phyloP scores from a whole-genome alignment of 805 yeast genomes.

The Ogataea dorogensis region DNA sequence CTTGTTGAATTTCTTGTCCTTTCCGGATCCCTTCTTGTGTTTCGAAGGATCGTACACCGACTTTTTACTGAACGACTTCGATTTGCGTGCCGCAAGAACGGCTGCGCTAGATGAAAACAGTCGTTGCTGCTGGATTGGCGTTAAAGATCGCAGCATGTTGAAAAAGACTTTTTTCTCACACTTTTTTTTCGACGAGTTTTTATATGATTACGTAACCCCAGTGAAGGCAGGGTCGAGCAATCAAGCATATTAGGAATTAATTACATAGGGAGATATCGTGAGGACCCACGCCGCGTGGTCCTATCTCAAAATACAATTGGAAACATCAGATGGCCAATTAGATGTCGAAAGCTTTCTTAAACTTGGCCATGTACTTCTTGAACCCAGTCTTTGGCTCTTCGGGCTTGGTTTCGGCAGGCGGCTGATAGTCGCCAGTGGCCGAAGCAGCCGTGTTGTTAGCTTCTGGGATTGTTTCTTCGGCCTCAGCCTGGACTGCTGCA shows the following conservation, averaged over 20 bases:
- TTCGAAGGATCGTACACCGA: conserved; percentile 24
- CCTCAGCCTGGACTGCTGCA: conserved; percentile 11
- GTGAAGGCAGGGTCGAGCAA: background rate
- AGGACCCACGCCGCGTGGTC: no score
- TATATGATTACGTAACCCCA: conserved; percentile 2
- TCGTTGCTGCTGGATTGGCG: conserved; percentile 9
- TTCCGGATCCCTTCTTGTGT: conserved; percentile 35
- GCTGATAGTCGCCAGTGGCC: conserved; percentile 6
- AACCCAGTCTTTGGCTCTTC: conserved; percentile 24
- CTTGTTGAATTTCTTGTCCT: conserved; percentile 29
- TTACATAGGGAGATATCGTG: conserved; percentile 1
- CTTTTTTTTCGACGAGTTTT: conserved; percentile 9
- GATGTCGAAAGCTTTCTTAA: conserved; percentile 27
- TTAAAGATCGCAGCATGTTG: conserved; percentile 1
- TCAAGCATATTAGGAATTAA: conserved; percentile 1
- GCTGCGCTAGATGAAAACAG: conserved; percentile 13
- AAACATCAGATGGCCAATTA: conserved; percentile 4
- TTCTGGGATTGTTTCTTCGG: conserved; percentile 6
- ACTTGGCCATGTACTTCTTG: conserved; percentile 31
- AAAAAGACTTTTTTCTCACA: conserved; percentile 4
- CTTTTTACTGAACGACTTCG: conserved; percentile 33
- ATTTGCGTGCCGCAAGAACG: conserved; percentile 24
- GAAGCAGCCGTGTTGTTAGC: conserved; percentile 2
- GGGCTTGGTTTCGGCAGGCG: conserved; percentile 19
- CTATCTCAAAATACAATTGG: no score